Base-by-base conservation (phyloP, 768 basidiomycete species). In the Leucocoprinus birnbaumii region DNA sequence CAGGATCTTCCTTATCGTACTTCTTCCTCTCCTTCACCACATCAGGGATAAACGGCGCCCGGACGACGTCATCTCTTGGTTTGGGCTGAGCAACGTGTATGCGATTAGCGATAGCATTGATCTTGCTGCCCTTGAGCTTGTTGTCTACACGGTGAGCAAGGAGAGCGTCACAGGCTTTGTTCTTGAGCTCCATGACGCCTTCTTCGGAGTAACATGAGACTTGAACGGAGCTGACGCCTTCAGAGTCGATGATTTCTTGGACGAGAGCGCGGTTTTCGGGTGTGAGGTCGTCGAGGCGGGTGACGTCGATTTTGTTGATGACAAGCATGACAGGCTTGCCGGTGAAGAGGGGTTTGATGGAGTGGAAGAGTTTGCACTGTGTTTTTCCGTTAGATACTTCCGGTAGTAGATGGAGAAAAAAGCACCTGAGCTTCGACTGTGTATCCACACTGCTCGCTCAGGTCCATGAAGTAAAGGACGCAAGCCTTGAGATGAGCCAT, bases 391-490 rank as follows among this genome's bases (percentile, higher is more conserved):
- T 2, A 25, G 13, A 47, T 42, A 35, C 27, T 16, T 11, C 53
- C 8, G 18, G 25, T 42, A 54, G 18, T 38, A 48, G 49, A 31
- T 53, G 8, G 13, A 50, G n/a, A 38, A 10, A 35, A 7, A 67
- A 83, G 57, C 51, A 93, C 93, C 80, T 95, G 94, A 41, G 96
- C 97, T 72, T 97, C 97, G 58, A 98, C 80, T 4, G 90, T 86
- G 75, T 97, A 99, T 10, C 97, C 97, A 71, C 97, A 99, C 68
- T 99, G 97, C 72, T 98, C 97, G 60, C 89, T 92, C 26, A 98
- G 80, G 70, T 99, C 97, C 94, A 99, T 98, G 68, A 98, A 99
- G 75, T 98, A 99, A 68, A 99, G 73, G 9, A 98, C 80, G 66
- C 93, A 95, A 61, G 87, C 84, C 72, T 97, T 93, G 43, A 99